Conservation (phyloP, 306 rosid genomes). For the Glycine soja region DNA sequence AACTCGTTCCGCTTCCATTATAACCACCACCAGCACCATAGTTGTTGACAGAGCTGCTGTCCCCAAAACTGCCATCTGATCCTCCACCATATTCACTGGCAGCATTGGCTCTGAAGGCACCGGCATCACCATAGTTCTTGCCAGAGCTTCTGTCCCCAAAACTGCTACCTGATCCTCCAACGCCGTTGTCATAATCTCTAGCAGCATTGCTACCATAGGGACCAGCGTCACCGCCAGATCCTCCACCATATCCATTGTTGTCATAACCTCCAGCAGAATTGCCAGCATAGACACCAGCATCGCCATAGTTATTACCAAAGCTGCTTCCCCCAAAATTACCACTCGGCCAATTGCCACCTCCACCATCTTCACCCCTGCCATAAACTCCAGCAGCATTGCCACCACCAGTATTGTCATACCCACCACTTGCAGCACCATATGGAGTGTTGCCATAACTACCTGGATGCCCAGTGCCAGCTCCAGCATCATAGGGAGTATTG, state of each 20-base stretch:
- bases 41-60: background rate
- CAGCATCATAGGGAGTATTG: slow-evolving; percentile 42
- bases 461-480: slow-evolving; percentile 39
- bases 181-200: background rate
- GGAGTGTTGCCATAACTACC: slow-evolving; percentile 45
- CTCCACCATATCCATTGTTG: background rate
- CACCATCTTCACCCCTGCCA: background rate
- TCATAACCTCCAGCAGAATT: background rate
- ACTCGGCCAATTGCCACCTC: no score
- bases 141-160: background rate
- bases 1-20: slow-evolving; percentile 43
- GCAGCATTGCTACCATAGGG: background rate
- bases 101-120: slow-evolving; percentile 2
- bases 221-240: background rate
- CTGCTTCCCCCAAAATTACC: no score
- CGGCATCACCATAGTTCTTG: background rate
- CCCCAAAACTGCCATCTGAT: slow-evolving; percentile 24
- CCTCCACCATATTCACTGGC: slow-evolving; percentile 1
- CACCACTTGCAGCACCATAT: slow-evolving; percentile 36
- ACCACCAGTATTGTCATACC: slow-evolving; percentile 26
- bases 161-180: background rate
- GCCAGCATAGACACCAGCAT: background rate
- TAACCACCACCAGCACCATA: slow-evolving; percentile 26
- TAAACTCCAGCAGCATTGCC: background rate
- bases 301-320: no score